Evolutionary conservation across 768 basidiomycete genomes (phyloP).

Genomic region (Lenzites betulinus): DNA sequence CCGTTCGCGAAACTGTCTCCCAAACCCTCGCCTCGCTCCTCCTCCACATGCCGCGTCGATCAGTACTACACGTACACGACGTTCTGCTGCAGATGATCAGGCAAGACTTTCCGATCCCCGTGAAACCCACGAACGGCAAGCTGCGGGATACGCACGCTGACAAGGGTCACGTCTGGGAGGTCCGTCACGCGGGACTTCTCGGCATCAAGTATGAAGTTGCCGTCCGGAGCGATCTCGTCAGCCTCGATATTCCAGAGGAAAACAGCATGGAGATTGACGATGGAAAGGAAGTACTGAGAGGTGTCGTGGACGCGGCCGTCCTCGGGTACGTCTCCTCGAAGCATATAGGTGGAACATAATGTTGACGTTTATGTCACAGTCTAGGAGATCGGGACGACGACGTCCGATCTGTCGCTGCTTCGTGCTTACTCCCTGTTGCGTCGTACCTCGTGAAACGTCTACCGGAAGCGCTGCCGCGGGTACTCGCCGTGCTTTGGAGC

Average conservation of each 20-base stretch:
- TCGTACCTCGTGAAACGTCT: conserved; percentile 75
- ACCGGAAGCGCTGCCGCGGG: conserved; percentile 66
- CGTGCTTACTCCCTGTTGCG: conserved; percentile 88
- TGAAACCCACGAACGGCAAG: conserved; percentile 35
- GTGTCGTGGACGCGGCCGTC: conserved; percentile 88
- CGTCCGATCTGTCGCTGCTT: conserved; percentile 92
- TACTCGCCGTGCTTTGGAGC: conserved; percentile 86
- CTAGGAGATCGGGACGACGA: conserved; percentile 93
- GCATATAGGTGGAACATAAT: background rate
- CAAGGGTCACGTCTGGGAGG: conserved; percentile 86
- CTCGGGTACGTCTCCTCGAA: conserved; percentile 66
- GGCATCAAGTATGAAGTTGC: conserved; percentile 99
- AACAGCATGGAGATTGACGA: conserved; percentile 30
- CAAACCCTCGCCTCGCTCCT: conserved; percentile 91
- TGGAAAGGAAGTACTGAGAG: conserved; percentile 64
- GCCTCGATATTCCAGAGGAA: conserved; percentile 33
- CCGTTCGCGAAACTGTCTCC: conserved; percentile 94
- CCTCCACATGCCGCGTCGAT: conserved; percentile 82
- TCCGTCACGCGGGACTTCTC: conserved; percentile 94
- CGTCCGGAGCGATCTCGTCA: conserved; percentile 83
- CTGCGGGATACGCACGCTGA: conserved; percentile 30
- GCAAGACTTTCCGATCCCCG: conserved; percentile 68
- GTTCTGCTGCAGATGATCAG: conserved; percentile 92
- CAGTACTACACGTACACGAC: conserved; percentile 76
- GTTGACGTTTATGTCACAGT: conserved; percentile 42